Conservation (phyloP, 1,139 yeast species). For the Hanseniaspora uvarum region DNA sequence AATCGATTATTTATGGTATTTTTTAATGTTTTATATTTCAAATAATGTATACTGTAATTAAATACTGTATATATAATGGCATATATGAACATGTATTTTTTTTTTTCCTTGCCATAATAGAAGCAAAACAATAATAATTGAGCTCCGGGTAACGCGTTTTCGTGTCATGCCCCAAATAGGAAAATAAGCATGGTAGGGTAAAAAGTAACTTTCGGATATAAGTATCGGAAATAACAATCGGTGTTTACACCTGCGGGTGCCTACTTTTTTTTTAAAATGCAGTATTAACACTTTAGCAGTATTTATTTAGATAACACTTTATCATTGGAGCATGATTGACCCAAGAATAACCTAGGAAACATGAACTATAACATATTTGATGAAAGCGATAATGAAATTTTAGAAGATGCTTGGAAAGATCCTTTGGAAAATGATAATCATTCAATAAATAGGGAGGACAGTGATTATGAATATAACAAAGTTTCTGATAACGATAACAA, state of each 20-base stretch:
- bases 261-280: neutral
- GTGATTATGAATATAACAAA: conserved; percentile 1
- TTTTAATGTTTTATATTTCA: neutral
- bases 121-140: too few relatives aligned
- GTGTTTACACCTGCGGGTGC: neutral
- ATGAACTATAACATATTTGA: conserved; percentile 15
- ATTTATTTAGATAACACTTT: neutral
- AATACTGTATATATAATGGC: too few relatives aligned
- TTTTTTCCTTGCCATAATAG: too few relatives aligned
- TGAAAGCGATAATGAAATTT: neutral
- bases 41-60: too few relatives aligned
- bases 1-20: conserved; percentile 21
- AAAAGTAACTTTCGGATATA: neutral
- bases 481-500: neutral
- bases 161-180: neutral
- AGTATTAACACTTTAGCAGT: neutral
- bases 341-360: neutral
- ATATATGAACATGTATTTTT: too few relatives aligned
- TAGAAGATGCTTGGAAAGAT: conserved; percentile 11
- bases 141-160: conserved; percentile 13
- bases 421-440: neutral
- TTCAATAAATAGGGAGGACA: conserved; percentile 4
- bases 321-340: neutral
- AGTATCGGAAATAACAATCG: neutral
- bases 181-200: neutral